A percentile compares a stretch with the other conserved stretches of the same genome.
phyloP scores from a whole-genome alignment of 1,284 basidiomycete genomes.

The Phellopilus nigrolimitatus region DNA sequence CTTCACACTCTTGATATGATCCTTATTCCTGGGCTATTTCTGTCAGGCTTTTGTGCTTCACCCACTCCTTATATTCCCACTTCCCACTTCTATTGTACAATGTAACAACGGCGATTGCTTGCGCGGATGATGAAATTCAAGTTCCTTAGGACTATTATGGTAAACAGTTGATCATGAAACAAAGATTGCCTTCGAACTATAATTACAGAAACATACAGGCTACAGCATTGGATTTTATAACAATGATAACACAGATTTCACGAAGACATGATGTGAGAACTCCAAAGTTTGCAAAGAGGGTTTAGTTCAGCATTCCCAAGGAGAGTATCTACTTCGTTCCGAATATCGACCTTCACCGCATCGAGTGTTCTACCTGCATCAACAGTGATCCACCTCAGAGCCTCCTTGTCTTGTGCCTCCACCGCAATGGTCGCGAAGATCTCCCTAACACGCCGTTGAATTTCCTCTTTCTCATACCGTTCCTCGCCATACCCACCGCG shows the following conservation, averaged over 20 bases:
- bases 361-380: constrained; percentile 58
- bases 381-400: constrained; percentile 54
- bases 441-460: constrained; percentile 65
- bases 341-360: constrained; percentile 54
- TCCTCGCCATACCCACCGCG: constrained; percentile 91
- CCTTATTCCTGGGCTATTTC: neutral
- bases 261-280: constrained; percentile 1
- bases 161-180: no score
- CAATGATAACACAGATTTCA: neutral
- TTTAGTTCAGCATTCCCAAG: constrained; percentile 25
- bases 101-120: neutral
- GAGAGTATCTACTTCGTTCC: constrained; percentile 45
- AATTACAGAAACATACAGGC: no score
- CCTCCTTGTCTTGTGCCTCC: constrained; percentile 40
- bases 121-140: neutral
- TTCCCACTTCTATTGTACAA: neutral
- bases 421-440: constrained; percentile 61
- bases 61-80: neutral
- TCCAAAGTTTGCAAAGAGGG: constrained; percentile 11
- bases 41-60: neutral
- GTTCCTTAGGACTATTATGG: no score
- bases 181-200: no score
- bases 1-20: neutral
- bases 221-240: no score
- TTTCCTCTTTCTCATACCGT: constrained; percentile 78